Evolutionary conservation across 2,329 filamentous ascomycete species (phyloP).

Genomic region (Cytospora piceicola): DNA sequence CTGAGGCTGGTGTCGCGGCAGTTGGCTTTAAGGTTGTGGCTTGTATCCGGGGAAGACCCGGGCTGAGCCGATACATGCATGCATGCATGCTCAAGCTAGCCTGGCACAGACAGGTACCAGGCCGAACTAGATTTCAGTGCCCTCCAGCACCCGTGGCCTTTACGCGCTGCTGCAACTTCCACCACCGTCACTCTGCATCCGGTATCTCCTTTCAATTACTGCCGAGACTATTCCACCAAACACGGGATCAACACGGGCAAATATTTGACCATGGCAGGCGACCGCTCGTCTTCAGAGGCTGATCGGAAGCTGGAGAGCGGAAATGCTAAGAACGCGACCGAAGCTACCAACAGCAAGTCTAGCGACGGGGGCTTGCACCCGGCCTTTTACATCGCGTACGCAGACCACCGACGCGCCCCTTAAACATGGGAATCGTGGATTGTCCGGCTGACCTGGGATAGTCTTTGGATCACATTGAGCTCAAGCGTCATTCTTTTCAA

Average conservation of each 20-base stretch:
- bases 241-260: conserved; percentile 4
- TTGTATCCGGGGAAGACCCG: neutral
- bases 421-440: neutral
- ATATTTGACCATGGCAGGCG: conserved; percentile 24
- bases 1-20: neutral
- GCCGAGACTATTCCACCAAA: neutral
- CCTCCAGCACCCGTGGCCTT: neutral
- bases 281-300: conserved; percentile 29
- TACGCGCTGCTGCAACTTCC: neutral
- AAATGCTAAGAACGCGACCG: conserved; percentile 18
- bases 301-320: conserved; percentile 30
- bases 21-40: neutral
- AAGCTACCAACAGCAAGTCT: conserved; percentile 17
- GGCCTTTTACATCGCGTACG: conserved; percentile 74
- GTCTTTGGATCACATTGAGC: conserved; percentile 84
- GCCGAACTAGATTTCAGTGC: neutral
- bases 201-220: neutral
- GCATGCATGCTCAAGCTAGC: neutral
- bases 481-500: conserved; percentile 94
- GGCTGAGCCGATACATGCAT: neutral
- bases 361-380: conserved; percentile 59
- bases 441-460: conserved; percentile 42
- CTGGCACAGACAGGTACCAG: conserved; percentile 1
- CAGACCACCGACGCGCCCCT: conserved; percentile 30
- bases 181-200: neutral